Percentiles rank a stretch among this genome's conserved stretches.
Conservation (phyloP, 164 flowering plant species). For the Cinnamomum chago region DNA sequence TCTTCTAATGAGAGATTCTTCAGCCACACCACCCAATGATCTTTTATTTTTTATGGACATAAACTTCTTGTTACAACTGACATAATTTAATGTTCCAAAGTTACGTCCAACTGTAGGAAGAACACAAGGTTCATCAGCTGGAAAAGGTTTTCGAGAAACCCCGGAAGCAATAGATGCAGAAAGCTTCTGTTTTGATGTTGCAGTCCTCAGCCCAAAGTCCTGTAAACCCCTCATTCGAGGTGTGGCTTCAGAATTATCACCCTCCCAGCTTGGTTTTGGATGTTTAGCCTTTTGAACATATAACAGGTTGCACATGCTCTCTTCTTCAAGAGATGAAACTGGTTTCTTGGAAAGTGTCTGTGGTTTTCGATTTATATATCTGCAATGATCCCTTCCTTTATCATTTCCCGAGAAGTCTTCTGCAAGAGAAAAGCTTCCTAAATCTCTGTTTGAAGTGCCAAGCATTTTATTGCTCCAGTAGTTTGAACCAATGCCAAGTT, state of each 20-base stretch:
- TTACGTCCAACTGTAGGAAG: slow-evolving; percentile 21
- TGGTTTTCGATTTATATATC: slow-evolving; percentile 20
- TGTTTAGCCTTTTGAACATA: slow-evolving; percentile 24
- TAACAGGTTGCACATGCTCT: slow-evolving; percentile 22
- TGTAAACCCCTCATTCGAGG: slow-evolving; percentile 78
- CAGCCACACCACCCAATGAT: slow-evolving; percentile 25
- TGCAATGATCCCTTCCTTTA: too few relatives aligned
- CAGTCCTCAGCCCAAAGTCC: slow-evolving; percentile 63
- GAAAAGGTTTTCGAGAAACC: slow-evolving; percentile 22
- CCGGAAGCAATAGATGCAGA: slow-evolving; percentile 25
- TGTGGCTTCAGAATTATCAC: slow-evolving; percentile 40
- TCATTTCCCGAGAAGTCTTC: slow-evolving; percentile 15
- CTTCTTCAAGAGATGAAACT: slow-evolving; percentile 27
- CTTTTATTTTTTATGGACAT: slow-evolving; percentile 31
- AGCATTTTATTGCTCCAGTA: slow-evolving; percentile 25
- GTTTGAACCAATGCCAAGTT: slow-evolving; percentile 35
- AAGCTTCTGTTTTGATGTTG: slow-evolving; percentile 39
- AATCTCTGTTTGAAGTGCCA: slow-evolving; percentile 29
- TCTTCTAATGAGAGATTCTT: slow-evolving; percentile 14
- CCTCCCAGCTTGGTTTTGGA: slow-evolving; percentile 38
- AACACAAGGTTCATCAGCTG: slow-evolving; percentile 21
- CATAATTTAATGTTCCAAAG: not conserved
- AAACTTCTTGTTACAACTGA: slow-evolving; percentile 26
- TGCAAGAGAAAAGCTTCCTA: slow-evolving; percentile 16
- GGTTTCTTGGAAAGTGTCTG: slow-evolving; percentile 23